A percentile compares a stretch with the other conserved stretches of the same genome.
phyloP scores from a whole-genome alignment of 169 alveolate species.

The Babesia bigemina region DNA sequence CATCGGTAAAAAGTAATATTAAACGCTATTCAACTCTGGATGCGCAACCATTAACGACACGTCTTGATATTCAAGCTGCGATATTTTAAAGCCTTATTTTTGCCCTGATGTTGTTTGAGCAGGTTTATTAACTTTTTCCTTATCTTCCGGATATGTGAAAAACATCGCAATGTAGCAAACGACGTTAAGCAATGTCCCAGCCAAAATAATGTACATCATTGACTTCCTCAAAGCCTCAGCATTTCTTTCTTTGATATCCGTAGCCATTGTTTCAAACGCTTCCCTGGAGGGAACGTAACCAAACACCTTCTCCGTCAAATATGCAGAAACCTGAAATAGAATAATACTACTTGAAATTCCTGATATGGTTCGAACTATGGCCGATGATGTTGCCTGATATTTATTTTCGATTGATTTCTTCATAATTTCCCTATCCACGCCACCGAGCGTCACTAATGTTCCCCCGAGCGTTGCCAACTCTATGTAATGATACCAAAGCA shows the following conservation, averaged over 20 bases:
- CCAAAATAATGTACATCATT: neutral
- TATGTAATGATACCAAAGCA: constrained; percentile 1
- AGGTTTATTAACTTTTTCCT: no score
- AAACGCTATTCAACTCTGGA: no score
- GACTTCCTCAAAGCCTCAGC: neutral
- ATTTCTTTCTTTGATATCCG: neutral
- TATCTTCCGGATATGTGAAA: constrained; percentile 9
- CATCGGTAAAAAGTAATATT: no score
- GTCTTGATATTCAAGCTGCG: no score
- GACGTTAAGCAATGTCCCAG: neutral
- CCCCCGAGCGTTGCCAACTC: constrained; percentile 5
- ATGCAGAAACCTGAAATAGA: neutral
- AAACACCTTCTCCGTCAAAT: constrained; percentile 4
- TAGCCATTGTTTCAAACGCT: neutral
- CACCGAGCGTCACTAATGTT: neutral
- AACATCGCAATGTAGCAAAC: neutral
- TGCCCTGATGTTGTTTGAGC: no score
- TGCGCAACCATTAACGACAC: no score
- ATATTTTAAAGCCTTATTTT: no score
- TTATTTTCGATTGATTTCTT: neutral
- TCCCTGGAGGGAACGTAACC: constrained; percentile 2
- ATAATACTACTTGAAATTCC: constrained; percentile 10
- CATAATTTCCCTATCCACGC: neutral
- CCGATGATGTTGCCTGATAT: neutral
- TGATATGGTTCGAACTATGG: constrained; percentile 3